Conservation (phyloP, 495 filamentous ascomycete species). For the Hypoxylon cercidicola region DNA sequence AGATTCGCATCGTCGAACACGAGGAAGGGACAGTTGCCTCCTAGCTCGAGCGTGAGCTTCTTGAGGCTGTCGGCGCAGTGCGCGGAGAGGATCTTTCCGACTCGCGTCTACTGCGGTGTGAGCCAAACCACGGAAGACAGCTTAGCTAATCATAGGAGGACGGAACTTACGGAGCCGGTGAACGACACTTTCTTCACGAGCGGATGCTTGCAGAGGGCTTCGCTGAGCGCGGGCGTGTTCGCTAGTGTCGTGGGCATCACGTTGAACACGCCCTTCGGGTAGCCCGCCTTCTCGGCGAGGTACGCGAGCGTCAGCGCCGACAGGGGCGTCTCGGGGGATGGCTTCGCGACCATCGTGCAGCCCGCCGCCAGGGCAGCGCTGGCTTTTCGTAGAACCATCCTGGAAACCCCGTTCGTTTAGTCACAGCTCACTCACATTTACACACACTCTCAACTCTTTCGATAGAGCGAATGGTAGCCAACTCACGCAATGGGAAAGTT, state of each 20-base stretch:
- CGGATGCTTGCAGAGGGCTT: slow-evolving; percentile 71
- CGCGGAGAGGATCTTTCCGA: slow-evolving; percentile 46
- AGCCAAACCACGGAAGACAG: neutral
- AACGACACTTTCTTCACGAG: slow-evolving; percentile 78
- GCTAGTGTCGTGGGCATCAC: slow-evolving; percentile 68
- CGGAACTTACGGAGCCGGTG: slow-evolving; percentile 61
- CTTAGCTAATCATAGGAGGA: neutral
- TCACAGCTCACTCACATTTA: neutral
- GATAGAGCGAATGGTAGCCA: slow-evolving; percentile 40
- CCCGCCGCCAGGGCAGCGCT: slow-evolving; percentile 76
- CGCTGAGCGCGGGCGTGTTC: slow-evolving; percentile 71
- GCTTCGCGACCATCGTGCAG: slow-evolving; percentile 74
- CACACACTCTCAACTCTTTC: too few species aligned
- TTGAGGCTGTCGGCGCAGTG: slow-evolving; percentile 68
- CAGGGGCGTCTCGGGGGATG: slow-evolving; percentile 73
- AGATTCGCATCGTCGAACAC: slow-evolving; percentile 80
- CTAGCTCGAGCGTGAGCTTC: slow-evolving; percentile 78
- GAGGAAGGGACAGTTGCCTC: slow-evolving; percentile 79
- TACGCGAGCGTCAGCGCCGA: slow-evolving; percentile 65
- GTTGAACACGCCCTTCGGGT: slow-evolving; percentile 69
- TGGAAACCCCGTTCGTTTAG: slow-evolving; percentile 24
- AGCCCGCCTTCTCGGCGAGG: slow-evolving; percentile 67
- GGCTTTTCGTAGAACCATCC: slow-evolving; percentile 76
- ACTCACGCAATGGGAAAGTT: slow-evolving; percentile 65
- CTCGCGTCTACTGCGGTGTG: slow-evolving; percentile 34